A percentile compares a stretch with the other conserved stretches of the same genome.
These are phyloP conservation scores for Penicillium sp. DNA, from an alignment of 2,329 filamentous ascomycete genomes.

Conservation along the genomic window DNA sequence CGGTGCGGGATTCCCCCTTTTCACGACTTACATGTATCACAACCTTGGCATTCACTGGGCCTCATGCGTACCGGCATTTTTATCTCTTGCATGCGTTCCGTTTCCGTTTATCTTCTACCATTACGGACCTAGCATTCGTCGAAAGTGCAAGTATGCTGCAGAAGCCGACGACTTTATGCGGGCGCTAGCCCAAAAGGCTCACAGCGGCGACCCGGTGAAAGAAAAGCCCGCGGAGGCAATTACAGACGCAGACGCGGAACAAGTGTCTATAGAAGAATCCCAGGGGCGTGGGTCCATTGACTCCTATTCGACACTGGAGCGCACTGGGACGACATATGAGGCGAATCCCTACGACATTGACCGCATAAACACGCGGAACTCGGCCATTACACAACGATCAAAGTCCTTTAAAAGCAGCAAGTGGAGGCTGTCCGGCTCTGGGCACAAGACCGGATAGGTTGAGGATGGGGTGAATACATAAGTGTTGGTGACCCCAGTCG, in stretches of 20 bases:
- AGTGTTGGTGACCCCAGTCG: neutral
- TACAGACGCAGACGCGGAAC: neutral
- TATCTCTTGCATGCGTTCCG: slow-evolving; percentile 39
- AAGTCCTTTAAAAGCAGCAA: slow-evolving; percentile 1
- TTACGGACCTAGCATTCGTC: slow-evolving; percentile 34
- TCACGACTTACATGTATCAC: slow-evolving; percentile 42
- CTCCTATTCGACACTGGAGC: slow-evolving; percentile 12
- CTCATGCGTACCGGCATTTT: slow-evolving; percentile 40
- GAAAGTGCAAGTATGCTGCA: slow-evolving; percentile 37
- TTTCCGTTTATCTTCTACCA: slow-evolving; percentile 42
- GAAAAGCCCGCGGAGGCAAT: neutral
- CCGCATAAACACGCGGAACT: slow-evolving; percentile 31
- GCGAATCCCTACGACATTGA: slow-evolving; percentile 34
- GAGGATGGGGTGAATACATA: neutral
- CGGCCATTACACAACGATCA: slow-evolving; percentile 24
- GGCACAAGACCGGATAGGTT: neutral
- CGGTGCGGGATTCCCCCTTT: slow-evolving; percentile 44
- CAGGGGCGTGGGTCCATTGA: slow-evolving; percentile 2
- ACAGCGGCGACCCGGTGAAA: neutral
- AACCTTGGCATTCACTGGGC: slow-evolving; percentile 46
- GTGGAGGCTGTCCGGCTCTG: slow-evolving; percentile 7
- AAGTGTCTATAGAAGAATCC: neutral
- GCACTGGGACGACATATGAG: slow-evolving; percentile 21
- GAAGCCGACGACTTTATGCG: slow-evolving; percentile 32
- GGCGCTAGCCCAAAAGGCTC: slow-evolving; percentile 20